A percentile compares a stretch with the other conserved stretches of the same genome.
phyloP scores from a whole-genome alignment of 768 basidiomycete genomes.

The Russula lepida region DNA sequence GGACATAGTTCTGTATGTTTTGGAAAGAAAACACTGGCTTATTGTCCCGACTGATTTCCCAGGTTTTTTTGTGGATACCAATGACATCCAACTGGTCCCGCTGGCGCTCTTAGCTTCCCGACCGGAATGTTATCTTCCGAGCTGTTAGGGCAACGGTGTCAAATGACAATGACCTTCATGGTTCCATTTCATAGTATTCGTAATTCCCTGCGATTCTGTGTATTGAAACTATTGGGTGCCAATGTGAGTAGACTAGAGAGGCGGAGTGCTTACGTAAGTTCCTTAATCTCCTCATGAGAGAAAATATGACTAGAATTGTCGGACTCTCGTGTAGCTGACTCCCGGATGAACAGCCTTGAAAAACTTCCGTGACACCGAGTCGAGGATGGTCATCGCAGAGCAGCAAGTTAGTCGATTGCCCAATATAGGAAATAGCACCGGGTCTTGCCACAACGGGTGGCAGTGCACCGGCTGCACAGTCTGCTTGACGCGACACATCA shows the following conservation, averaged over 20 bases:
- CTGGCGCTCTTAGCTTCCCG: not conserved
- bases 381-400: not conserved
- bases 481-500: not conserved
- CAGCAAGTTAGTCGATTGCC: not conserved
- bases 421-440: slow-evolving; percentile 8
- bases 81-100: not conserved
- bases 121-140: not conserved
- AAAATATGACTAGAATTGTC: not conserved
- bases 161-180: not conserved
- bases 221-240: not conserved
- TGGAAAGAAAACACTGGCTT: not conserved
- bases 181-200: not conserved
- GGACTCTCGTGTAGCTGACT: not conserved
- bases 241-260: not conserved
- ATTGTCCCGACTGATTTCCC: not conserved
- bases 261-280: not conserved
- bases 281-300: not conserved
- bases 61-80: not conserved
- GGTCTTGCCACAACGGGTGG: not conserved
- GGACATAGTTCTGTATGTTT: not conserved
- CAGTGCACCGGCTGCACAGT: not conserved
- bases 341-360: slow-evolving; percentile 16
- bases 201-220: not conserved
- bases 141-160: not conserved
- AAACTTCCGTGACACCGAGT: slow-evolving; percentile 5